Evolutionary conservation across 148 eudicot species (phyloP).

Genomic region (Agrostemma githago): DNA sequence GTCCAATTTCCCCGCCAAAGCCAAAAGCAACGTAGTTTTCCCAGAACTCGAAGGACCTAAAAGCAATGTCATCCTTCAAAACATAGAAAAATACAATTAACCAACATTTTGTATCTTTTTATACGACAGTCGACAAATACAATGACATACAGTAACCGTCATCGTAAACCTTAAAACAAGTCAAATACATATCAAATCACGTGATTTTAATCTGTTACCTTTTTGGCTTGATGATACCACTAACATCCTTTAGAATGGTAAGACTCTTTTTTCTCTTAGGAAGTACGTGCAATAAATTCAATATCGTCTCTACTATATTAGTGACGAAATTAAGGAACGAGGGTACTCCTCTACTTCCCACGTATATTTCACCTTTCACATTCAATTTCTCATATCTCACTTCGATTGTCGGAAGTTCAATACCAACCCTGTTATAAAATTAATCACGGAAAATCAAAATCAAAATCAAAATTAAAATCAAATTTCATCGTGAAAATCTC

Average conservation of each 20-base stretch:
- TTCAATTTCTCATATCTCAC: slow-evolving; percentile 59
- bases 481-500: too few relatives aligned
- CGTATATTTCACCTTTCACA: slow-evolving; percentile 55
- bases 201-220: slow-evolving; percentile 30
- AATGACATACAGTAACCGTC: too few relatives aligned
- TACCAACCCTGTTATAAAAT: slow-evolving; percentile 10
- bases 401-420: slow-evolving; percentile 51
- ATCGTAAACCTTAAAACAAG: too few relatives aligned
- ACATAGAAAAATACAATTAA: neutral
- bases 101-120: neutral
- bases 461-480: too few relatives aligned
- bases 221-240: slow-evolving; percentile 81
- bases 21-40: slow-evolving; percentile 23
- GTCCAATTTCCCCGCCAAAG: slow-evolving; percentile 22
- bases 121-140: too few relatives aligned
- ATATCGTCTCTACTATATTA: slow-evolving; percentile 48
- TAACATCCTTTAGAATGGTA: slow-evolving; percentile 56
- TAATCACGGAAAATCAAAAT: neutral
- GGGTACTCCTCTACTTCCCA: slow-evolving; percentile 64
- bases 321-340: slow-evolving; percentile 49
- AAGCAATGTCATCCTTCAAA: slow-evolving; percentile 25
- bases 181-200: too few relatives aligned
- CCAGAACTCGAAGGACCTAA: slow-evolving; percentile 30
- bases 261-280: slow-evolving; percentile 53
- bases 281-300: slow-evolving; percentile 48